A percentile compares a stretch with the other conserved stretches of the same genome.
Evolutionary conservation across 192 early-diverging fungal genomes (phyloP).

Genomic region (Backusella westeae): DNA sequence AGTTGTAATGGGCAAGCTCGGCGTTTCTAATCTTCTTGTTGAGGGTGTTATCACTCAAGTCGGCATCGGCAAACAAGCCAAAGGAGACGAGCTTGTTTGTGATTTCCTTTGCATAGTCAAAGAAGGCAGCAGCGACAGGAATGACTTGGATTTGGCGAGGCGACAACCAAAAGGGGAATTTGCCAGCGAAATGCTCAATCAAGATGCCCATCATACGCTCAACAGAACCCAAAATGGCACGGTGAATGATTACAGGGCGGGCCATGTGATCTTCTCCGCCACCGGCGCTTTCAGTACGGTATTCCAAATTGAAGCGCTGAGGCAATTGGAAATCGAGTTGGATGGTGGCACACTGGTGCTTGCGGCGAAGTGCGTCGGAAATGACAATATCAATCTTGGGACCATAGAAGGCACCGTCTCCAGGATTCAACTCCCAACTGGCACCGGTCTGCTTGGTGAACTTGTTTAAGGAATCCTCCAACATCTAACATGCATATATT

Average conservation of each 20-base stretch:
- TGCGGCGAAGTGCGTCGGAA: slow-evolving; percentile 87
- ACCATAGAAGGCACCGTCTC: slow-evolving; percentile 99
- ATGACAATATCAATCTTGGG: slow-evolving; percentile 99
- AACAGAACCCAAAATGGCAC: slow-evolving; percentile 94
- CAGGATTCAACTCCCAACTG: slow-evolving; percentile 86
- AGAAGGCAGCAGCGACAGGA: slow-evolving; percentile 78
- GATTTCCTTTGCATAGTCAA: slow-evolving; percentile 82
- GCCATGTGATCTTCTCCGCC: slow-evolving; percentile 46
- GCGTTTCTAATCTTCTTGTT: slow-evolving; percentile 98
- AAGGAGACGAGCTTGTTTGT: slow-evolving; percentile 62
- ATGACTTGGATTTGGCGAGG: slow-evolving; percentile 92
- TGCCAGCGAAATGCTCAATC: slow-evolving; percentile 94
- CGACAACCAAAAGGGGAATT: slow-evolving; percentile 98
- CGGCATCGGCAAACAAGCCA: slow-evolving; percentile 85
- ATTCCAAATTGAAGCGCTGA: slow-evolving; percentile 89
- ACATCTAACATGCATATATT: slow-evolving; percentile 35
- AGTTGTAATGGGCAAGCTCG: slow-evolving; percentile 93
- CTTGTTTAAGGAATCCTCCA: slow-evolving; percentile 73
- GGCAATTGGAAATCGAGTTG: slow-evolving; percentile 99
- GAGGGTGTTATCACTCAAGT: slow-evolving; percentile 82
- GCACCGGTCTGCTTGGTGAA: slow-evolving; percentile 53
- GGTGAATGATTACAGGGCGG: slow-evolving; percentile 98
- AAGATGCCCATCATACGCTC: slow-evolving; percentile 96
- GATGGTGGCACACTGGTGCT: slow-evolving; percentile 95
- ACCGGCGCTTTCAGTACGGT: slow-evolving; percentile 64